Evolutionary conservation across 805 yeast genomes (phyloP).

Genomic region (Hanseniaspora occidentalis): DNA sequence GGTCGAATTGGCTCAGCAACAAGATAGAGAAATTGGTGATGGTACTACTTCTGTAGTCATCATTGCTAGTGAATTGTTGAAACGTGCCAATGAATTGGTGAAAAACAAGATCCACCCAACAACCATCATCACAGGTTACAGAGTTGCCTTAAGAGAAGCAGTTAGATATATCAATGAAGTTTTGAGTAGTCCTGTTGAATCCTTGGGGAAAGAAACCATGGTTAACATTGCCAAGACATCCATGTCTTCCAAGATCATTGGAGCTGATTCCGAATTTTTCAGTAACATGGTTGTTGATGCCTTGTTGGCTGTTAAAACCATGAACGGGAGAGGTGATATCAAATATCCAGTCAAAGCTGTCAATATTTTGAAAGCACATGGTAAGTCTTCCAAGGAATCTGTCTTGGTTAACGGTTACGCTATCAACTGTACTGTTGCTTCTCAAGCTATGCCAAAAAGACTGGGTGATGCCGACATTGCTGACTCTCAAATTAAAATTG

Average conservation of each 20-base stretch:
- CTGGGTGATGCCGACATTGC: slow-evolving; percentile 26
- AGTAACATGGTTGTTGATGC: slow-evolving; percentile 89
- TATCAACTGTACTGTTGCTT: slow-evolving; percentile 89
- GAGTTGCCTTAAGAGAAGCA: slow-evolving; percentile 88
- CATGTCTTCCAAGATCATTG: slow-evolving; percentile 94
- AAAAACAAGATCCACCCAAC: slow-evolving; percentile 95
- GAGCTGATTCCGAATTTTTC: slow-evolving; percentile 85
- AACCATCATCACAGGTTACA: slow-evolving; percentile 91
- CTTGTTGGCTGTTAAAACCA: slow-evolving; percentile 85
- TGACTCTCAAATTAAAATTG: slow-evolving; percentile 56
- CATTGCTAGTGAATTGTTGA: slow-evolving; percentile 83
- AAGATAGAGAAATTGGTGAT: slow-evolving; percentile 96
- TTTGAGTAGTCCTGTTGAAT: slow-evolving; percentile 65
- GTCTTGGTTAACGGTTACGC: slow-evolving; percentile 88
- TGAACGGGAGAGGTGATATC: slow-evolving; percentile 73
- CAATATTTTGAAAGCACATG: slow-evolving; percentile 91
- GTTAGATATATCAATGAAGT: slow-evolving; percentile 76
- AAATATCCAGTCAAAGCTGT: slow-evolving; percentile 97
- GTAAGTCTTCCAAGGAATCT: slow-evolving; percentile 83
- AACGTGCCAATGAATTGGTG: slow-evolving; percentile 87
- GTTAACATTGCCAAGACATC: slow-evolving; percentile 91
- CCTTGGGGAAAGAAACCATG: slow-evolving; percentile 71
- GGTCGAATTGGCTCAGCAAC: slow-evolving; percentile 96
- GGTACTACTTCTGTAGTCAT: slow-evolving; percentile 97
- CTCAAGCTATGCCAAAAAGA: slow-evolving; percentile 86